Evolutionary conservation across 2,329 filamentous ascomycete species (phyloP), one percentile per base, ranked within the genome.

Genomic region (Diaporthe sp.): DNA sequence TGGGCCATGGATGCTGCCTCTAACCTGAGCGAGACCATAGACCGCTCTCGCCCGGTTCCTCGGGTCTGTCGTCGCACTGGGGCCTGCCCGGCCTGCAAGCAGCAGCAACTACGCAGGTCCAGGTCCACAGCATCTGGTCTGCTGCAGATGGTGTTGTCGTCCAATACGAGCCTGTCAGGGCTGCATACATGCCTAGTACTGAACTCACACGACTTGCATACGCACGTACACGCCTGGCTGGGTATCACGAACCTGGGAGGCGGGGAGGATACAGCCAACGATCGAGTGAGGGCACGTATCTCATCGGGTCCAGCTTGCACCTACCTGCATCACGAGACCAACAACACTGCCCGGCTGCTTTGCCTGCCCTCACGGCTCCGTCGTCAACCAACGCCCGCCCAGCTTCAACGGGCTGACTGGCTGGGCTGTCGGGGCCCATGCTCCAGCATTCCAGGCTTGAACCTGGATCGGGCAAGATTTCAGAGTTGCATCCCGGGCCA

Each of bases 401-500:
- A 46, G 17, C 59, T 65, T 42, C 39, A 17, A n/a, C 57, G 4
- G 34, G 31, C 58, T 28, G 37, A 28, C 34, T 58, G 49, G 53
- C 34, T 46, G 19, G 28, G 46, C 28, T 72, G 39, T 51, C 67
- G 57, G 19, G 68, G 58, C 62, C 73, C 70, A 73, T 61, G 70
- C 42, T 55, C 51, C 58, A 53, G 28, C 72, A 61, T 67, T 72
- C 58, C 67, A 75, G 58, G 57, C 57, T 72, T 34, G 65, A 59
- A 37, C 42, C 65, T 44, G 42, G 59, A 65, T 34, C 58, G 46
- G 44, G 42, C 68, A 75, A 75, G 74, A 75, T 72, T 76, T 74
- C 65, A 71, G 34, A 59, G 72, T 76, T 61, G 69, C 65, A 76
- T 71, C 72, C 74, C 75, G 72, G 72, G 37, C 39, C 34, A 67